Evolutionary conservation across 257 asterid genomes (phyloP), one percentile per base, ranked within the genome.

Genomic region (Handroanthus guayacan): DNA sequence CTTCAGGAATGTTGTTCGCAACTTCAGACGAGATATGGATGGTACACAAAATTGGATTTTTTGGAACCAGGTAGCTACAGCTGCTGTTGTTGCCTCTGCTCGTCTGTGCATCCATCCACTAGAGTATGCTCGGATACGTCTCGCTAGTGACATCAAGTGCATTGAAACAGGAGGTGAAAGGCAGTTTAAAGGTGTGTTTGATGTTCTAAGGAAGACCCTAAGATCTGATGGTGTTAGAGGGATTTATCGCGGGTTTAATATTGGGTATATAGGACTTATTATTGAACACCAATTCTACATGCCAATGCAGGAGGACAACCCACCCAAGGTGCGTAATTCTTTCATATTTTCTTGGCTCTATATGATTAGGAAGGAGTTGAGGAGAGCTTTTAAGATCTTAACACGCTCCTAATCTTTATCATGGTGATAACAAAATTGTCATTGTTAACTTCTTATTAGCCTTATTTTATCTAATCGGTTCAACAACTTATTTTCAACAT

Each of bases 31-130:
- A 71, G 84, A 75, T n/a, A 71, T 65, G 31, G 78, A 75, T 64
- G 75, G 78, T 69, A 64, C 64, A 78, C 72, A 67, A 77, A 80
- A 80, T 50, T 80, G 75, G 84, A 63, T 80, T 64, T 81, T 72
- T 37, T 81, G 83, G 61, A 82, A 82, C 18, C 48, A 66, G 74
- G 79, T 82, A 36, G 71, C 83, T 0, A 79, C 69, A 71, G 79
- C 57, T 51, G 82, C 77, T 64, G 77, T 81, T 36, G 70, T 81
- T 70, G 77, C 71, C 12, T 75, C 70, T 2, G 70, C 81, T 51
- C 66, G 44, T 70, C 43, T 69, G 34, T 75, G 71, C 25, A 57
- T 75, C 39, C 75, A 80, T 41, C 51, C 84, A 3, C 41, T 80
- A 62, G 81, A 69, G 16, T 80, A 34, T 38, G 84, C 84, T 5